Evolutionary conservation across 192 early-diverging fungal species (phyloP), one percentile per base, ranked within the genome.

Genomic region (Chytriomyces sp.): DNA sequence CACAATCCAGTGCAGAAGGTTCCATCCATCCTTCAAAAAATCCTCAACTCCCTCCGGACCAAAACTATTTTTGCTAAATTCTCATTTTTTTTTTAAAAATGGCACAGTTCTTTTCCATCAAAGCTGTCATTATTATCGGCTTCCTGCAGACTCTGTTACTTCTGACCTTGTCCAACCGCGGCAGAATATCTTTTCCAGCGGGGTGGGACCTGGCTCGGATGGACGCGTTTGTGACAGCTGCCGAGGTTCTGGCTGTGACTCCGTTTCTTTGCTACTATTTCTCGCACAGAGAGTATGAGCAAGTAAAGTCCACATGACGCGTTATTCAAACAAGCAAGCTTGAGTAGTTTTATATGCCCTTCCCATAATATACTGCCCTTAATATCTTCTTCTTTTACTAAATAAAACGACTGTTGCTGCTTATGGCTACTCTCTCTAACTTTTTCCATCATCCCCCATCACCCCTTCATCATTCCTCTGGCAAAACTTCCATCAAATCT

Each of bases 401-500:
- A 35, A 35, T 35, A 35, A 35, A 35, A 35, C 35, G 35, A 35
- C 35, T 35, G 35, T 35, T 35, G 35, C 0, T 35, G 35, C 35
- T 1, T 35, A 35, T 35, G 35, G 35, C 35, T 35, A 35, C 35
- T 35, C 35, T 35, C 35, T 35, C 35, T 35, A 35, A 35, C 35
- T 35, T 35, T 35, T 35, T 35, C 35, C 35, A 35, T 35, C 35
- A 35, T 35, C 35, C 35, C 35, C 35, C 0, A 1, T 35, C 35
- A 4, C 35, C 35, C 35, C 4, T 73, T 28, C 45, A 16, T 75
- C 73, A 75, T 75, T 64, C 10, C 48, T 79, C 78, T 5, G 78
- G 78, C 44, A 79, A 57, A 1, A 70, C 70, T 7, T 79, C 78
- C 46, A 67, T 5, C 64, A 79, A 67, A 66, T 72, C 71, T 9